Base-by-base conservation (phyloP, 2,329 filamentous ascomycete species). In the Hypoxylon sp. region DNA sequence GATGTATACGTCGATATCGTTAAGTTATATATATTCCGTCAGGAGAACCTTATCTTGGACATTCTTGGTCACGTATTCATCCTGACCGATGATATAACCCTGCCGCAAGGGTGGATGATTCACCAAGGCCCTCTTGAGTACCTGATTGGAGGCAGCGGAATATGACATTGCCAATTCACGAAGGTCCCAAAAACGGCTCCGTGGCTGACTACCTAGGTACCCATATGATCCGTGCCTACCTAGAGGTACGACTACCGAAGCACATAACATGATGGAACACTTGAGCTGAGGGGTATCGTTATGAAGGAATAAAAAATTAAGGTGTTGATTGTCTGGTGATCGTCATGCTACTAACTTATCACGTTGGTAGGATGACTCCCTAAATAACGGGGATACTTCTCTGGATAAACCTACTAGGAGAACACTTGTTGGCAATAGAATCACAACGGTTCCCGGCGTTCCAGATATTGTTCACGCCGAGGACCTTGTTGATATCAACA, bases 391-490 rank as follows among this genome's bases (percentile, higher is more conserved):
- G 5, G 32, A 28, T 8, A n/a, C 8, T 19, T 4, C 26, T 34
- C 32, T 22, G 19, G 47, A 49, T 19, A 28, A 49, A 49, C 11
- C 48, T 51, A 26, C 39, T 51, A 30, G 48, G 11, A 39, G 48
- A 34, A 15, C 19, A n/a, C 48, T 51, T 15, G 30, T 26, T 22
- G 32, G 48, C 6, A 51, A 39, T 39, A 39, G 48, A 39, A 15
- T 22, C 6, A 17, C 5, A 20, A 20, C 17, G n/a, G 28, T 50
- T 13, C 48, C 20, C n/a, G 19, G 20, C 22, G n/a, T 24, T 4
- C 28, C 11, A 22, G 10, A 20, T 34, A 7, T 20, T 34, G 30
- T 20, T n/a, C 32, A 17, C n/a, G 22, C 13, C 34, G 6, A 47
- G 44, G 48, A 13, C 26, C 22, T 28, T 30, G 37, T 41, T 49